Evolutionary conservation across 768 basidiomycete genomes (phyloP), one percentile per base, ranked within the genome.

Genomic region (Dictyophora rubrovolvata): DNA sequence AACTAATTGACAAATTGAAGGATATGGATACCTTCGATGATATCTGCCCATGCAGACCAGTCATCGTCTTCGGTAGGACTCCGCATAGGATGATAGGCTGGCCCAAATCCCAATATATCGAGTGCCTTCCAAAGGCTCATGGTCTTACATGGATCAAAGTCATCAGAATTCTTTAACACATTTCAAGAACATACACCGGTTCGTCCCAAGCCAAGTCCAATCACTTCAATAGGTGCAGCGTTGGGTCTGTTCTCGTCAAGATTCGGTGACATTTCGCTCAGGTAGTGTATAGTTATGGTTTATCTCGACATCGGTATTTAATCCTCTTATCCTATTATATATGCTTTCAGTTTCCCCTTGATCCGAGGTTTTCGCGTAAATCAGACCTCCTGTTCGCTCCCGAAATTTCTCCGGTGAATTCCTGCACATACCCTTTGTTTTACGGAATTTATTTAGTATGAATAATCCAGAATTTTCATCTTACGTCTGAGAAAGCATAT

Each of bases 21-120:
- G 28, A 28, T 28, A 7, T 28, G 28, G 28, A 28, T 28, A 42
- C 42, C 42, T 42, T 42, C 42, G n/a, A 42, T 42, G 42, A 42
- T 42, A 14, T 42, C 42, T 4, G 42, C 42, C 42, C 42, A 42
- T 4, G 42, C 42, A 42, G 42, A 42, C 42, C 42, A 42, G n/a
- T 42, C 42, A 14, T 42, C 42, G n/a, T 12, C 42, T 42, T 42
- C 42, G 14, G 42, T 42, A 9, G 42, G 42, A 42, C 42, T 42
- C 4, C 2, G 42, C 42, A 42, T 42, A 2, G 42, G 42, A n/a
- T 54, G 53, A 36, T 54, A 54, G 5, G 28, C 23, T 35, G 53
- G 53, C n/a, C 53, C 53, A 36, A 54, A 54, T 16, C 53, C 53
- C 18, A 54, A 36, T 20, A 54, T 54, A 5, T 54, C 28, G 10